These are phyloP conservation scores for Elongisporangium senticosum DNA, from an alignment of 352 stramenopile genomes.

Conservation along the genomic window DNA sequence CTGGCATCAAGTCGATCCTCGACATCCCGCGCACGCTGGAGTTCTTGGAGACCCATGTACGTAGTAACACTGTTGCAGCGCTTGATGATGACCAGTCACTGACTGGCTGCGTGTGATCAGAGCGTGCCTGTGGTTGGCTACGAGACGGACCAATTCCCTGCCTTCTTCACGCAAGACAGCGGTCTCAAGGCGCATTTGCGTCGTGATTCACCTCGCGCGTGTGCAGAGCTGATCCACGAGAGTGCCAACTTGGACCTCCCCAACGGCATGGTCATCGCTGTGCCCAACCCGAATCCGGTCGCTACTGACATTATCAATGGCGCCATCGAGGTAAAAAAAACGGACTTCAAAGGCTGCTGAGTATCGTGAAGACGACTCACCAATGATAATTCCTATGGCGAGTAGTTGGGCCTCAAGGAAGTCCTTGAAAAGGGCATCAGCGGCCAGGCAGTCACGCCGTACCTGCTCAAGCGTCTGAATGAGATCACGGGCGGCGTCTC, in stretches of 20 bases:
- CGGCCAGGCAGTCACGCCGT: conserved; percentile 95
- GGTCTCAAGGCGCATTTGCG: conserved; percentile 80
- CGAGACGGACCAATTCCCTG: conserved; percentile 93
- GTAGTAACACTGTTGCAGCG: not conserved
- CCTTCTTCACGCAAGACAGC: conserved; percentile 96
- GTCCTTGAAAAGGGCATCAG: conserved; percentile 79
- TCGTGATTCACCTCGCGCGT: conserved; percentile 80
- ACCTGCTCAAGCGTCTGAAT: conserved; percentile 85
- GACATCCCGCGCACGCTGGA: conserved; percentile 96
- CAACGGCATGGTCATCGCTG: conserved; percentile 83
- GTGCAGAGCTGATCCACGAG: conserved; percentile 82
- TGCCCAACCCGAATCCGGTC: conserved; percentile 87
- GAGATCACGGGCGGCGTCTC: conserved; percentile 92
- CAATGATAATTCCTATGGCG: conserved; percentile 2
- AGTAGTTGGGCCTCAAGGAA: conserved; percentile 72
- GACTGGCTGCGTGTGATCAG: conserved; percentile 26
- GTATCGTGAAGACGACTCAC: not conserved
- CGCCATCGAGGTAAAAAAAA: conserved; percentile 72
- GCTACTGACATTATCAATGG: conserved; percentile 82
- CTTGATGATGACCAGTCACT: conserved; percentile 2
- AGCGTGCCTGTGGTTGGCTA: conserved; percentile 93
- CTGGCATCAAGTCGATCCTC: conserved; percentile 98
- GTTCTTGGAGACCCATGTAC: conserved; percentile 93
- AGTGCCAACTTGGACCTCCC: conserved; percentile 73
- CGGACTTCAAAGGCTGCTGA: not conserved